Evolutionary conservation across 805 yeast species (phyloP), one percentile per base, ranked within the genome.

Genomic region (Candida railenensis): DNA sequence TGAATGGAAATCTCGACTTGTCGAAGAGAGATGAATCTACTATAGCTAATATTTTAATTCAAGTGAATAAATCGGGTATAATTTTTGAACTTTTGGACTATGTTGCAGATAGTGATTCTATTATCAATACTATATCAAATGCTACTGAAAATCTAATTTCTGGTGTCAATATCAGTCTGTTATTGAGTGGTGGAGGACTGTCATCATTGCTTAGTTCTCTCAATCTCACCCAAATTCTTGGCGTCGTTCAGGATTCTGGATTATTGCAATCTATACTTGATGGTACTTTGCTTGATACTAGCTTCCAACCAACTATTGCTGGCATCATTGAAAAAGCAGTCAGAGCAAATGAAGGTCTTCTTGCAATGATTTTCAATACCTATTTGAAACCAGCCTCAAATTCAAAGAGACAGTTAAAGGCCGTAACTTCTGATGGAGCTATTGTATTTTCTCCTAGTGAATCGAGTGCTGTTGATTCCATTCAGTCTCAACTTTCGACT

Each of bases 241-340:
- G 46, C 8, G 52, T 56, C 8, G 65, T 69, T 9, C 42, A 53
- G 43, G 53, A 60, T 2, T 70, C 76, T 1, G 77, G 77, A 0
- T 59, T 72, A 19, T 52, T 67, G 16, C 50, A 59, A 5, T 63
- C 68, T 4, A 42, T 62, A 2, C 57, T 66, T 46, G 73, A 72
- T 48, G 76, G 76, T 0, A 47, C 70, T 11, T 55, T 71, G 22
- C 59, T 71, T 49, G 76, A 72, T 49, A 53, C 53, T 1, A 44
- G 44, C 30, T 68, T 53, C 51, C 57, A 72, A 42, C 70, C 71
- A 2, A 61, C 53, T 15, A 49, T 72, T 9, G 67, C 63, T 4
- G 53, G 65, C 40, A 50, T 71, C 33, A 54, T 61, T 25, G 58
- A 67, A 46, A 52, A 67, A 42, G 44, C 66, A n/a, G 61, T 67